Percentiles rank a stretch among this genome's conserved stretches.
phyloP scores from a whole-genome alignment of 2,329 filamentous ascomycete genomes.

The Colletotrichum noveboracense region DNA sequence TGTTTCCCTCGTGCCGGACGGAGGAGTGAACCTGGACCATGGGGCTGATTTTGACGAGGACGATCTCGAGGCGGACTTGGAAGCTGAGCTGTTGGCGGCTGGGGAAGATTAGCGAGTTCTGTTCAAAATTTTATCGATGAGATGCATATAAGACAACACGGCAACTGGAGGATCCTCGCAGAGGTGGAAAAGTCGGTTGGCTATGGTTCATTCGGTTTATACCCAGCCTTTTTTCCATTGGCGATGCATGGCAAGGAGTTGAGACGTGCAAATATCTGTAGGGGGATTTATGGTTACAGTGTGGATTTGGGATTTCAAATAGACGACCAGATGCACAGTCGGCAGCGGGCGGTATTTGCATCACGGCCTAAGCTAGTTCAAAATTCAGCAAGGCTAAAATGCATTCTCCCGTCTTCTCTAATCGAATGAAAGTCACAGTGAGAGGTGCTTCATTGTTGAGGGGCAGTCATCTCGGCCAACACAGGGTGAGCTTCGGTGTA shows the following conservation, averaged over 20 bases:
- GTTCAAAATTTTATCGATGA: background rate
- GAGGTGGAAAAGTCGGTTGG: conserved; percentile 12
- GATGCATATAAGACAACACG: background rate
- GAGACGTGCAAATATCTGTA: conserved; percentile 17
- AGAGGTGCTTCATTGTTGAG: background rate
- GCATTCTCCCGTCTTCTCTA: background rate
- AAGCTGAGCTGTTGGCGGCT: conserved; percentile 67
- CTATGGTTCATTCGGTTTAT: conserved; percentile 23
- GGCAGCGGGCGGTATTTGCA: background rate
- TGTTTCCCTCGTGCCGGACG: conserved; percentile 18
- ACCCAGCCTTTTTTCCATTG: conserved; percentile 21
- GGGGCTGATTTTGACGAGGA: conserved; percentile 54
- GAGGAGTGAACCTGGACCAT: conserved; percentile 29
- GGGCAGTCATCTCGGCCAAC: background rate
- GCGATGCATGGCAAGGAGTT: conserved; percentile 25
- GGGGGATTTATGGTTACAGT: conserved; percentile 3
- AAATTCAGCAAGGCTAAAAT: background rate
- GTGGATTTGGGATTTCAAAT: background rate
- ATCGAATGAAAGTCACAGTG: background rate
- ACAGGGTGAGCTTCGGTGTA: background rate
- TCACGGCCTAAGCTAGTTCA: background rate
- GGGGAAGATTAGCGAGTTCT: conserved; percentile 4
- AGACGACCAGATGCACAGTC: background rate
- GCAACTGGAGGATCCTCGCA: background rate
- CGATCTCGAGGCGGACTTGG: conserved; percentile 63